Evolutionary conservation across 768 basidiomycete genomes (phyloP).

Genomic region (Tulasnella sp.): DNA sequence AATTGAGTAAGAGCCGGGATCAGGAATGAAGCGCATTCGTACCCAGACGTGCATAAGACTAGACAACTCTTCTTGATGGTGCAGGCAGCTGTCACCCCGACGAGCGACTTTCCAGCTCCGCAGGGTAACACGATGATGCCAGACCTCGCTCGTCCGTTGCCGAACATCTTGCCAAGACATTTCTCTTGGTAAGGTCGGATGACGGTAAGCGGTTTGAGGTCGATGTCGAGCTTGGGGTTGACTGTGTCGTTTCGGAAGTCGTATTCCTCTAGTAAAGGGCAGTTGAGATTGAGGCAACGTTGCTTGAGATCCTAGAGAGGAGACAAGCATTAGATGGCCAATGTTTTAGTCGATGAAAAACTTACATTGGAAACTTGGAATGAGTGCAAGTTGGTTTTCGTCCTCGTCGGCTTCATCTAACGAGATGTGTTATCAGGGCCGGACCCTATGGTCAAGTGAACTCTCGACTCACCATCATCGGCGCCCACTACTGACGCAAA

Average conservation of each 20-base stretch:
- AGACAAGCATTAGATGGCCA: background rate
- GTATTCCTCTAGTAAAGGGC: conserved; percentile 98
- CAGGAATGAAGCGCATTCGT: conserved; percentile 24
- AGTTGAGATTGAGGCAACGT: conserved; percentile 91
- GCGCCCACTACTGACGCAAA: conserved; percentile 96
- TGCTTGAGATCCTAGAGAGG: conserved; percentile 75
- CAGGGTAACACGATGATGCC: conserved; percentile 98
- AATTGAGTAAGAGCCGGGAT: background rate
- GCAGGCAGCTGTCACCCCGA: conserved; percentile 98
- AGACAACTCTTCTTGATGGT: conserved; percentile 99
- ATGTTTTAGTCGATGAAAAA: conserved; percentile 69
- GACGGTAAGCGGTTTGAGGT: conserved; percentile 94
- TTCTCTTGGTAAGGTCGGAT: conserved; percentile 99
- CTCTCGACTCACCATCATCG: conserved; percentile 48
- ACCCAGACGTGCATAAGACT: conserved; percentile 97
- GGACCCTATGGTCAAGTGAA: background rate
- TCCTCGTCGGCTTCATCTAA: conserved; percentile 95
- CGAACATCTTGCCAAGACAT: conserved; percentile 98
- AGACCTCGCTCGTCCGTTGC: conserved; percentile 94
- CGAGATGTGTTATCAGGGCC: background rate
- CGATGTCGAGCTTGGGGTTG: conserved; percentile 95
- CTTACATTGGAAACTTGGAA: conserved; percentile 91
- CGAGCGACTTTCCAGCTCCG: conserved; percentile 96
- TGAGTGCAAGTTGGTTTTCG: conserved; percentile 91
- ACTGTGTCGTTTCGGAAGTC: conserved; percentile 96